Conservation (phyloP, 2,329 filamentous ascomycete genomes). For the Ophiostoma sp. region DNA sequence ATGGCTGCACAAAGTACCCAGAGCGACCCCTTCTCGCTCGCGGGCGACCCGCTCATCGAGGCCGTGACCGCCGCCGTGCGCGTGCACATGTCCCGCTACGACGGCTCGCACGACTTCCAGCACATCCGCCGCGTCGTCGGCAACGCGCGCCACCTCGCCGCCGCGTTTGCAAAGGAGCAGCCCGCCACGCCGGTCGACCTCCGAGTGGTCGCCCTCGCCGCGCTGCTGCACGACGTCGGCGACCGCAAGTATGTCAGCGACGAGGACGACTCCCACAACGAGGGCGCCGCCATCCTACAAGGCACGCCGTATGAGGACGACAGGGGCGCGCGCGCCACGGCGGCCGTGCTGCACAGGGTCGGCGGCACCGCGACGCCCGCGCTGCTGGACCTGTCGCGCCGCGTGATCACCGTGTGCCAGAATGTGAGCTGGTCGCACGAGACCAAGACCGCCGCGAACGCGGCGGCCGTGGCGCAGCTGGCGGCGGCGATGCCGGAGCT, state of each 20-base stretch:
- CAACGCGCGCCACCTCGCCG: conserved; percentile 63
- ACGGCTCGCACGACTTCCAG: conserved; percentile 81
- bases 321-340: conserved; percentile 22
- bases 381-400: conserved; percentile 50
- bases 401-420: conserved; percentile 47
- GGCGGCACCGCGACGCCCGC: conserved; percentile 5
- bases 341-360: conserved; percentile 22
- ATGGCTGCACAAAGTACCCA: neutral
- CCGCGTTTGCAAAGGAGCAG: conserved; percentile 35
- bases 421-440: conserved; percentile 77
- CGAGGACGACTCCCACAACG: conserved; percentile 43
- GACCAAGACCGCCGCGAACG: conserved; percentile 61
- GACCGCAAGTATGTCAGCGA: conserved; percentile 78
- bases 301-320: conserved; percentile 17
- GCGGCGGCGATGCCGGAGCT: conserved; percentile 65
- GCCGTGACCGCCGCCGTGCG: conserved; percentile 59
- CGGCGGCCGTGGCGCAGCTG: conserved; percentile 53
- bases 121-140: conserved; percentile 76
- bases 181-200: conserved; percentile 39
- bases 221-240: conserved; percentile 81
- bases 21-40: conserved; percentile 25
- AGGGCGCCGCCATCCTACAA: neutral
- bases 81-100: conserved; percentile 70
- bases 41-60: conserved; percentile 46
- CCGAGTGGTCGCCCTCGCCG: conserved; percentile 59